Evolutionary conservation across 2,329 filamentous ascomycete species (phyloP), one percentile per base, ranked within the genome.

Genomic region (Aspergillus texensis): DNA sequence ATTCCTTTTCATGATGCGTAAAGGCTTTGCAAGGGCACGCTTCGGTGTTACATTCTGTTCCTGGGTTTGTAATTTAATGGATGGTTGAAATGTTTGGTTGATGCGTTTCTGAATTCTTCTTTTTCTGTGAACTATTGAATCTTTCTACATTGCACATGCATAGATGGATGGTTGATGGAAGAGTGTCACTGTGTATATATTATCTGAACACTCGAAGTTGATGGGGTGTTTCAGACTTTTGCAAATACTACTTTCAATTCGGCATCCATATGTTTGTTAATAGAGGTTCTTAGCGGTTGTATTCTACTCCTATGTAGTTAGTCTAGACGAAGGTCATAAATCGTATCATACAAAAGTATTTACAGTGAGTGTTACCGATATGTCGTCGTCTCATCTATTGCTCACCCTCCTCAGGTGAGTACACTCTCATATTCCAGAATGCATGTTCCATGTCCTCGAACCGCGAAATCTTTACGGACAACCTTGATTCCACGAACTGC

Each of bases 361-460:
- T 52, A 52, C 48, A 52, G 16, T 52, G 28, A 12, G 12, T n/a
- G 2, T 16, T 19, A 30, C 32, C 8, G 19, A 28, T 10, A n/a
- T 3, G 9, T 32, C 6, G 16, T 6, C 28, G 1, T 50, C 28
- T 34, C 19, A 21, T 58, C 9, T 53, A 30, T 50, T 52, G 32
- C 28, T 24, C 65, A 4, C 16, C 61, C 62, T 52, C n/a, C 30
- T n/a, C 30, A 12, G 63, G 55, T 59, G 62, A 75, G 65, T 79
- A 79, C 11, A 79, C 57, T 26, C 75, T 68, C 69, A 75, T 76
- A 36, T 70, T 73, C 76, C 77, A 79, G 64, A 79, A 79, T 0
- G 77, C 74, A 71, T 74, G 71, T 54, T 77, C 72, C 58, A 74
- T 68, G 12, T 64, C 64, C 39, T 72, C 71, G 58, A 79, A 79